phyloP scores from a whole-genome alignment of 495 filamentous ascomycete genomes.

The Annulohypoxylon nitens region DNA sequence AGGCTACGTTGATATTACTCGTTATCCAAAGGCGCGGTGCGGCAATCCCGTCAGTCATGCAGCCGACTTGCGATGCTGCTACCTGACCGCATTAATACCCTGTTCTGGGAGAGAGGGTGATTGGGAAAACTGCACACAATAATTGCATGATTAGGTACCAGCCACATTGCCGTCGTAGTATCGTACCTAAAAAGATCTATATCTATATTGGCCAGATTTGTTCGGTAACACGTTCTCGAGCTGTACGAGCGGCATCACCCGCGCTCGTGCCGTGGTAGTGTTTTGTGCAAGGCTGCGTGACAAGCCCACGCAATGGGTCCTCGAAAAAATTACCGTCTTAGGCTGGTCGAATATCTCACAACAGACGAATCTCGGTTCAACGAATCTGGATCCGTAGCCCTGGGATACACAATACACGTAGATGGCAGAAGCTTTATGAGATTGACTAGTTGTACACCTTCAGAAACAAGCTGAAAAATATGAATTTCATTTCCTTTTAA shows the following conservation, averaged over 20 bases:
- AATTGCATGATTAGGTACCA: constrained; percentile 32
- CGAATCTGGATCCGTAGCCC: constrained; percentile 40
- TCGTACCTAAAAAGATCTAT: neutral
- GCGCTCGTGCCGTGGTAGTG: constrained; percentile 32
- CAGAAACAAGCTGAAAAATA: constrained; percentile 6
- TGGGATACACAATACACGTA: constrained; percentile 33
- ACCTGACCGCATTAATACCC: constrained; percentile 34
- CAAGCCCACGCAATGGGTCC: constrained; percentile 28
- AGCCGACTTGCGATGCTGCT: constrained; percentile 27
- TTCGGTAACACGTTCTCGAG: constrained; percentile 39
- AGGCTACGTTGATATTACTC: constrained; percentile 31
- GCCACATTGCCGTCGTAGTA: constrained; percentile 28
- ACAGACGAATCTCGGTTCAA: constrained; percentile 47
- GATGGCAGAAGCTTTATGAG: constrained; percentile 25
- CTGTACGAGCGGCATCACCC: constrained; percentile 42
- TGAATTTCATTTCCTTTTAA: neutral
- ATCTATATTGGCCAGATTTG: constrained; percentile 17
- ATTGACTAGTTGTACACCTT: constrained; percentile 10
- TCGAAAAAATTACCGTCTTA: constrained; percentile 23
- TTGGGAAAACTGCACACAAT: constrained; percentile 25
- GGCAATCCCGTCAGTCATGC: constrained; percentile 35
- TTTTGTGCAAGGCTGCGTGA: constrained; percentile 40
- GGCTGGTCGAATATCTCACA: constrained; percentile 31
- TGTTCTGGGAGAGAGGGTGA: constrained; percentile 1
- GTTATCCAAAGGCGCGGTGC: constrained; percentile 29